Base-by-base conservation (phyloP, 2,329 filamentous ascomycete genomes). In the Microsporum audouinii region DNA sequence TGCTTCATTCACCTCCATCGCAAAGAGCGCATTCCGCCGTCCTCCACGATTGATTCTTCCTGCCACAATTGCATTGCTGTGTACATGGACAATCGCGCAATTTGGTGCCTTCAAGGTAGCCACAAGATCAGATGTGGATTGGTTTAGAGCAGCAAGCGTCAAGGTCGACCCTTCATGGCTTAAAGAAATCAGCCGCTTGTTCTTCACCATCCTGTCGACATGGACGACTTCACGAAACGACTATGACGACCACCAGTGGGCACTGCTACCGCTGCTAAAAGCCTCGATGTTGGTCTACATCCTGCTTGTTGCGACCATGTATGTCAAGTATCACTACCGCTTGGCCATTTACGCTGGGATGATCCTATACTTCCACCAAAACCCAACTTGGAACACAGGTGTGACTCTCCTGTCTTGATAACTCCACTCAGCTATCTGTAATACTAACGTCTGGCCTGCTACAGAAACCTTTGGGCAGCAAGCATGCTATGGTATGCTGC, bases 181-280 rank as follows among this genome's bases (percentile, higher is more conserved):
- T 57, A 70, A 73, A 12, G 80, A 81, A 64, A 65, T 81, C 5
- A 64, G 70, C 34, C 71, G 77, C 17, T 67, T 82, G 39, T 75
- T 79, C 60, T 66, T 68, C 62, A 76, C 76, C 63, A 78, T 80
- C 64, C 70, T 79, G 29, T 73, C 70, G 7, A 77, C 76, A 8
- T 82, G 80, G 80, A 80, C 78, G 10, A 78, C 73, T 59, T 76
- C 75, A 1, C 77, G 77, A 66, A 80, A 80, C 70, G 72, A 76
- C 6, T 81, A 80, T 60, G 80, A 82, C 66, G 75, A 80, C 61
- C 79, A 82, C 63, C 80, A 82, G 66, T 82, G 80, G 80, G 79
- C 80, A 6, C 73, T 79, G 65, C 69, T 76, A 23, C 75, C 75
- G 14, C 68, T 79, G 47, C 67, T 79, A 5, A 71, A 76, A 55